These are phyloP conservation scores for Termitomyces sp. DNA, from an alignment of 768 basidiomycete genomes.

Conservation along the genomic window DNA sequence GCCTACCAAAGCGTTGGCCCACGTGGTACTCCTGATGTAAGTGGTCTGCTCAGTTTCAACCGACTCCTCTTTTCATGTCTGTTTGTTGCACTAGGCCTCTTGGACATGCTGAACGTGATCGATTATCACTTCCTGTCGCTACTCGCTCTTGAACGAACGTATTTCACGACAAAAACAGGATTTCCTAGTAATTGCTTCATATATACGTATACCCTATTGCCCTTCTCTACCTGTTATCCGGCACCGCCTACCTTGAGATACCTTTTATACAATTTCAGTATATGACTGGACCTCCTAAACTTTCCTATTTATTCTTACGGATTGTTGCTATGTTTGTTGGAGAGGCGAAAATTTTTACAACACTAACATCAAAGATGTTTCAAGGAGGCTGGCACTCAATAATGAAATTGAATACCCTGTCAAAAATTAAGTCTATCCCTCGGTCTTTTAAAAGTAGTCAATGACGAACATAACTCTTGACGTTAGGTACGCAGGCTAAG, in stretches of 20 bases:
- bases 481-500: neutral
- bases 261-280: neutral
- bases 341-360: no score
- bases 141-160: neutral
- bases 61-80: neutral
- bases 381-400: no score
- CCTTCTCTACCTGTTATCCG: no score
- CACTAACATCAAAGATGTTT: no score
- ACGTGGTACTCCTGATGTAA: constrained; percentile 29
- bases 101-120: constrained; percentile 11
- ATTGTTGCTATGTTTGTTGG: no score
- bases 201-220: neutral
- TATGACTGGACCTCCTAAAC: neutral
- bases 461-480: neutral
- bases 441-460: no score
- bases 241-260: neutral
- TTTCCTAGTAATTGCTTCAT: no score
- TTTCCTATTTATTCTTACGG: no score
- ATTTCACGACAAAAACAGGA: neutral
- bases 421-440: no score
- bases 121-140: neutral
- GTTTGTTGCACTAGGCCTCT: neutral
- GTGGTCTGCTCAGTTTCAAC: neutral
- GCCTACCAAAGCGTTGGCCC: constrained; percentile 31
- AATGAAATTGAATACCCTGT: no score